Conservation (phyloP, 2,329 filamentous ascomycete genomes). For the Alternaria dauci region DNA sequence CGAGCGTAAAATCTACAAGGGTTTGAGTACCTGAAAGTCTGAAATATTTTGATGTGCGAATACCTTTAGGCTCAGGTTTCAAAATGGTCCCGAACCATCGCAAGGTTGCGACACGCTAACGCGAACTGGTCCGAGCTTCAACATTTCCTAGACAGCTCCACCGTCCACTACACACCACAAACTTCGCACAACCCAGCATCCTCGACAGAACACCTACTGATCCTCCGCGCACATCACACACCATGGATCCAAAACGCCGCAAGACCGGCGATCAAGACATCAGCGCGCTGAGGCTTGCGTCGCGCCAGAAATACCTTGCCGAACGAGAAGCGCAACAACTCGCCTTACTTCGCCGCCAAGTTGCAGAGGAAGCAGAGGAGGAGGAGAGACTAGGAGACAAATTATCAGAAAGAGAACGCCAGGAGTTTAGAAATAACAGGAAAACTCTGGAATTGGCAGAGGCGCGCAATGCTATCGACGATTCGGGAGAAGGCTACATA, state of each 20-base stretch:
- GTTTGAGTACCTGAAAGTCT: neutral
- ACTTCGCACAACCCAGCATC: neutral
- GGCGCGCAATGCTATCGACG: conserved; percentile 75
- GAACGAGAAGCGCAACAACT: conserved; percentile 89
- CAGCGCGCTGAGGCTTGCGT: conserved; percentile 80
- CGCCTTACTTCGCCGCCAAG: conserved; percentile 86
- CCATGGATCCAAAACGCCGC: conserved; percentile 42
- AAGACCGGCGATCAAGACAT: conserved; percentile 53
- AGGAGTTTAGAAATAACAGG: conserved; percentile 85
- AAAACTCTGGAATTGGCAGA: conserved; percentile 81
- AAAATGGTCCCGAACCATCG: neutral
- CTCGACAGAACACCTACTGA: neutral
- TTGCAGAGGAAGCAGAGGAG: conserved; percentile 80
- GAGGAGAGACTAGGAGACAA: conserved; percentile 76
- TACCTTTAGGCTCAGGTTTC: neutral
- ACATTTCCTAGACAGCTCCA: conserved; percentile 15
- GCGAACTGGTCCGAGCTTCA: conserved; percentile 20
- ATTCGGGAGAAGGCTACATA: conserved; percentile 69
- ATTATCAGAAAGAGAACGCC: conserved; percentile 82
- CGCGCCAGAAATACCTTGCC: conserved; percentile 90
- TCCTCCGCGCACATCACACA: neutral
- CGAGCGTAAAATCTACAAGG: neutral
- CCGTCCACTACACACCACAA: conserved; percentile 4
- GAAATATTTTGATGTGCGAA: neutral
- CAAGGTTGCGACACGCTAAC: neutral